phyloP scores from a whole-genome alignment of 2,329 filamentous ascomycete species.

The Rutstroemia sydowiana region DNA sequence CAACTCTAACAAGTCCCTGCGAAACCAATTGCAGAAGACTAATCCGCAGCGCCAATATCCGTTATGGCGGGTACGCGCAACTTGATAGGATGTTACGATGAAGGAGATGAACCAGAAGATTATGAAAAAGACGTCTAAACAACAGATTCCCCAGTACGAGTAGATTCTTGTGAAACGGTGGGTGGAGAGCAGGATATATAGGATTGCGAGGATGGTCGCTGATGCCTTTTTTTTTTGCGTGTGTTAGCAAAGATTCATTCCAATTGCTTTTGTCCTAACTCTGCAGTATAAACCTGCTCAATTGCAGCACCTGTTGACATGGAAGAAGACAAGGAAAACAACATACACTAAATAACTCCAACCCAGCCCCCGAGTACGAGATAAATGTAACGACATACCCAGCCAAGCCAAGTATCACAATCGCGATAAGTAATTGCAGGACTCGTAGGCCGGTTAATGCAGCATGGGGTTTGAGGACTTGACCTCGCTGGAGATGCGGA shows the following conservation, averaged over 20 bases:
- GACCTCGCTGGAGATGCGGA: not conserved
- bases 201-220: slow-evolving; percentile 2
- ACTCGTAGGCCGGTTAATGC: not conserved
- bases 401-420: slow-evolving; percentile 2
- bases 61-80: not conserved
- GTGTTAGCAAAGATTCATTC: not conserved
- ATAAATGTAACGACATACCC: slow-evolving; percentile 4
- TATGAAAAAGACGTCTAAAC: not conserved
- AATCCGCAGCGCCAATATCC: not conserved
- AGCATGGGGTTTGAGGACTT: not conserved
- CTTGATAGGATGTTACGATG: not conserved
- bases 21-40: not conserved
- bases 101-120: slow-evolving; percentile 6
- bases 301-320: too few relatives aligned
- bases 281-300: too few relatives aligned
- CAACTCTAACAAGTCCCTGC: not conserved
- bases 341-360: slow-evolving; percentile 6
- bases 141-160: slow-evolving; percentile 2
- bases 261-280: too few relatives aligned
- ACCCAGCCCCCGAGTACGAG: not conserved
- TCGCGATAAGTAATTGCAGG: not conserved
- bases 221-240: not conserved
- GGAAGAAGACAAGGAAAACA: too few relatives aligned
- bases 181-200: slow-evolving; percentile 1
- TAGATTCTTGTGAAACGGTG: slow-evolving; percentile 3